These are phyloP conservation scores for Cercospora sesami DNA, from an alignment of 2,329 filamentous ascomycete genomes.

Conservation along the genomic window DNA sequence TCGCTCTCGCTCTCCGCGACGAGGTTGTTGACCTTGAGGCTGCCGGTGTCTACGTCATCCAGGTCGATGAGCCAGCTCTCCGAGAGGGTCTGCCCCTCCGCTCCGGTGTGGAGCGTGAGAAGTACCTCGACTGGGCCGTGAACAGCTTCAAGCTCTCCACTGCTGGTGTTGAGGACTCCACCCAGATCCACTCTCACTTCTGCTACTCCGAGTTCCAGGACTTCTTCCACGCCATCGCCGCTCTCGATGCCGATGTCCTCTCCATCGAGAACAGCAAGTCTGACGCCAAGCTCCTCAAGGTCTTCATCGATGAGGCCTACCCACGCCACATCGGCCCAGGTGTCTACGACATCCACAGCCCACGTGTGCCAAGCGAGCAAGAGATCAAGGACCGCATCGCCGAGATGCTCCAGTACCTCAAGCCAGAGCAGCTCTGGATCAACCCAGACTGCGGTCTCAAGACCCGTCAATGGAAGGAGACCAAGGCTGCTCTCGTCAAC, in stretches of 20 bases:
- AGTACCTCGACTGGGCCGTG: slow-evolving; percentile 96
- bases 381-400: slow-evolving; percentile 97
- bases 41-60: slow-evolving; percentile 95
- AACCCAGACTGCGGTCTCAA: slow-evolving; percentile 99
- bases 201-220: slow-evolving; percentile 99
- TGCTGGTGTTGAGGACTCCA: slow-evolving; percentile 88
- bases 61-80: slow-evolving; percentile 98
- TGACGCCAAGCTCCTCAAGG: slow-evolving; percentile 97
- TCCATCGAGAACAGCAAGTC: slow-evolving; percentile 99
- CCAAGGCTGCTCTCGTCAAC: slow-evolving; percentile 92
- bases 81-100: slow-evolving; percentile 99
- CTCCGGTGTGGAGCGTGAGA: slow-evolving; percentile 87
- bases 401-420: slow-evolving; percentile 96
- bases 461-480: slow-evolving; percentile 98
- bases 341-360: slow-evolving; percentile 99
- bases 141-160: slow-evolving; percentile 97
- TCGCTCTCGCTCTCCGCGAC: slow-evolving; percentile 95
- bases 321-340: slow-evolving; percentile 95
- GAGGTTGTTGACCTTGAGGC: slow-evolving; percentile 98
- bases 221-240: slow-evolving; percentile 99
- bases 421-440: slow-evolving; percentile 98
- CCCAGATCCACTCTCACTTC: slow-evolving; percentile 99
- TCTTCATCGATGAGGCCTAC: slow-evolving; percentile 97
- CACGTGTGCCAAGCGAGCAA: slow-evolving; percentile 92
- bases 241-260: slow-evolving; percentile 95